Evolutionary conservation across 768 basidiomycete species (phyloP).

Genomic region (Leccinellum albellum): DNA sequence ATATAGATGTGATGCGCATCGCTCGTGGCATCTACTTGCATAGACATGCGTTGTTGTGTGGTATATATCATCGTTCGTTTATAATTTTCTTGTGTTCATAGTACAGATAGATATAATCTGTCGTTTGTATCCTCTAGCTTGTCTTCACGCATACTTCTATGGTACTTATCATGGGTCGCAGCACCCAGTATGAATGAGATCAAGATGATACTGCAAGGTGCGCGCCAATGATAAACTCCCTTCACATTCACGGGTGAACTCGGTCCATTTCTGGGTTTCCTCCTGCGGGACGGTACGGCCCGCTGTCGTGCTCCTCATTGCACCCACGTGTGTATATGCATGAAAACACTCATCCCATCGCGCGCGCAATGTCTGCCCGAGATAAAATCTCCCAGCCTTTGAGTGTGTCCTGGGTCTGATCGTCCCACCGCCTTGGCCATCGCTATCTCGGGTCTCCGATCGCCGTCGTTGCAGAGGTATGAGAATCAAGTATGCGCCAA

Average conservation of each 20-base stretch:
- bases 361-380: conserved; percentile 8
- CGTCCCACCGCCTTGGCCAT: neutral
- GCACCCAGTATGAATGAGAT: conserved; percentile 30
- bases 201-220: conserved; percentile 22
- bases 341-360: conserved; percentile 22
- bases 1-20: too few species aligned
- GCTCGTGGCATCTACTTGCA: too few species aligned
- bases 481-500: neutral
- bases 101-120: too few species aligned
- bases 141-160: too few species aligned
- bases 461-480: neutral
- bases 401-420: neutral
- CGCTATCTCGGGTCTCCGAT: neutral
- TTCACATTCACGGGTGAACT: conserved; percentile 6
- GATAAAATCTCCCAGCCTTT: conserved; percentile 4
- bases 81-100: too few species aligned
- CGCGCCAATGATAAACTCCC: conserved; percentile 6
- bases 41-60: too few species aligned
- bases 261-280: neutral
- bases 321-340: conserved; percentile 5
- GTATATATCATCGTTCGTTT: too few species aligned
- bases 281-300: neutral
- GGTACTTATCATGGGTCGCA: neutral
- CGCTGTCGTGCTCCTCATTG: neutral
- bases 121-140: too few species aligned